Conservation (phyloP, 306 rosid species). For the Acacia acuminata region DNA sequence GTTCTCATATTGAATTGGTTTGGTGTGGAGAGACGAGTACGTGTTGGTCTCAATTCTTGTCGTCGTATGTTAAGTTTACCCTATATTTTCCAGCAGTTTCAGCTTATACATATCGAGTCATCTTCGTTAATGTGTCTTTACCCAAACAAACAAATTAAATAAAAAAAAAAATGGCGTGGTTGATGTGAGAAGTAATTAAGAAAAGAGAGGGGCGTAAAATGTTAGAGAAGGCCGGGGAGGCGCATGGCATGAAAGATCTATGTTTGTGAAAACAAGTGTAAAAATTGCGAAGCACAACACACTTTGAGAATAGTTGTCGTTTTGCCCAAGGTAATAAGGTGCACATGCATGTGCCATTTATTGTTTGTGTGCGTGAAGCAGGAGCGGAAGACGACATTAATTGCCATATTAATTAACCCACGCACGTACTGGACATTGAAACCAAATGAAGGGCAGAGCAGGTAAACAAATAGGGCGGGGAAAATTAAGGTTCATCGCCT, state of each 20-base stretch:
- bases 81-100: neutral
- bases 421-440: neutral
- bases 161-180: neutral
- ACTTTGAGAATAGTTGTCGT: neutral
- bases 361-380: neutral
- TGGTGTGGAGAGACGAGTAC: neutral
- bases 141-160: neutral
- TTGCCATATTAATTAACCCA: no score
- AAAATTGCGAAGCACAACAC: neutral
- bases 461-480: neutral
- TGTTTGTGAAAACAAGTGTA: conserved; percentile 16
- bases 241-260: neutral
- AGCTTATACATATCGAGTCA: neutral
- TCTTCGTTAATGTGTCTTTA: neutral
- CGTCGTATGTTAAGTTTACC: neutral
- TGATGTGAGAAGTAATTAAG: neutral
- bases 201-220: neutral
- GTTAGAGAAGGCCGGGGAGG: neutral
- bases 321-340: neutral
- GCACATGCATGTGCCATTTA: neutral
- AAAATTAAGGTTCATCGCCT: neutral
- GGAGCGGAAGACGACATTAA: neutral
- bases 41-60: neutral
- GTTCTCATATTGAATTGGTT: neutral
- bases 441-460: neutral